A percentile compares a stretch with the other conserved stretches of the same genome.
Conservation (phyloP, 768 basidiomycete species). For the Solioccasus polychromus region DNA sequence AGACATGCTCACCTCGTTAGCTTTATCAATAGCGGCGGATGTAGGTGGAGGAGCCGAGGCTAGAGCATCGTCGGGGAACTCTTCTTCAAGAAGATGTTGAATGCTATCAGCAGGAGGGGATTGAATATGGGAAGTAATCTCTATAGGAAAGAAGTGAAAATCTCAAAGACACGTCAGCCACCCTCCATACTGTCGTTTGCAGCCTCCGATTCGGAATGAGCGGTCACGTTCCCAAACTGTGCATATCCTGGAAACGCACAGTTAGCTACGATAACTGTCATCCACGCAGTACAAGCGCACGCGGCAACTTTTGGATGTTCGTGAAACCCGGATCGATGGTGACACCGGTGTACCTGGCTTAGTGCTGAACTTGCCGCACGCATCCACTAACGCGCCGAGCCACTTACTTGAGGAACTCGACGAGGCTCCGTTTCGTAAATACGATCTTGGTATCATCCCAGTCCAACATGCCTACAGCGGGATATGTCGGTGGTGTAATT, state of each 20-base stretch:
- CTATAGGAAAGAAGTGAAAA: constrained; percentile 1
- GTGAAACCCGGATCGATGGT: constrained; percentile 75
- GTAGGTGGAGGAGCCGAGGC: constrained; percentile 49
- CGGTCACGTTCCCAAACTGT: constrained; percentile 55
- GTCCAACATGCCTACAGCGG: constrained; percentile 63
- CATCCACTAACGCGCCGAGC: background rate
- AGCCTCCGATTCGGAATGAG: constrained; percentile 14
- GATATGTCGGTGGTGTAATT: background rate
- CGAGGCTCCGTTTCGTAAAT: constrained; percentile 72
- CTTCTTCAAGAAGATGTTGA: constrained; percentile 23
- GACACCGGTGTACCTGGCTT: constrained; percentile 61
- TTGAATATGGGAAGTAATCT: constrained; percentile 6
- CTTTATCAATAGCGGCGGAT: background rate
- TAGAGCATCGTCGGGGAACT: constrained; percentile 57
- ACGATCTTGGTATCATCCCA: constrained; percentile 77
- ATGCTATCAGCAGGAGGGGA: background rate
- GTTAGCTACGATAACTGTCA: background rate
- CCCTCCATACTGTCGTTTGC: constrained; percentile 16
- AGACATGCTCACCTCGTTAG: background rate
- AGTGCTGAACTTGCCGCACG: constrained; percentile 24
- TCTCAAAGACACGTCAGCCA: background rate
- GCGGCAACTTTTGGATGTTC: constrained; percentile 73
- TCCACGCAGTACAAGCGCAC: constrained; percentile 35
- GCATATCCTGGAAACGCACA: constrained; percentile 56
- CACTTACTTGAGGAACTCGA: constrained; percentile 74